Conservation (phyloP, 345 rosid species). For the Corchorus capsularis region DNA sequence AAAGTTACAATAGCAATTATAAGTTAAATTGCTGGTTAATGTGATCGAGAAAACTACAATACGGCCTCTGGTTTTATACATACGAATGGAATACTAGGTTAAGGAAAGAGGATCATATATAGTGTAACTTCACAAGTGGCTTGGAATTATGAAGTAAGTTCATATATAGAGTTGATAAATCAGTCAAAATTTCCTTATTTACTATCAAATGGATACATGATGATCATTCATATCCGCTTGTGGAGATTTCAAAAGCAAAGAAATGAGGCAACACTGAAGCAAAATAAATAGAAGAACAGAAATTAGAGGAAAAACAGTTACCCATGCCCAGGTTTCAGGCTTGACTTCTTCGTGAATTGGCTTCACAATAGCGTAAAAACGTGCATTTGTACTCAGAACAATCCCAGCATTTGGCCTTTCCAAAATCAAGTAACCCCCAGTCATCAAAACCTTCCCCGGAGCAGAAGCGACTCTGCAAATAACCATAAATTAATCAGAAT, state of each 20-base stretch:
- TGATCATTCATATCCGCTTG: neutral
- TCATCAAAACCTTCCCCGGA: conserved; percentile 95
- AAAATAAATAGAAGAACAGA: neutral
- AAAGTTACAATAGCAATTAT: neutral
- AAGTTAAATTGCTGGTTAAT: neutral
- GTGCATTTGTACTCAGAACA: conserved; percentile 89
- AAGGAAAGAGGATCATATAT: neutral
- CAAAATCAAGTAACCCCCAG: conserved; percentile 89
- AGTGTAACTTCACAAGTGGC: neutral
- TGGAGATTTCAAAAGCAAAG: neutral
- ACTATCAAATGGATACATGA: neutral
- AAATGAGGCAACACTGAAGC: neutral
- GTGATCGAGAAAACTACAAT: neutral
- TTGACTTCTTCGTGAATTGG: conserved; percentile 65
- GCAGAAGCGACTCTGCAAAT: conserved; percentile 85
- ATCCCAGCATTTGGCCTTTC: conserved; percentile 96
- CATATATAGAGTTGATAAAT: neutral
- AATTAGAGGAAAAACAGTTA: conserved; percentile 25
- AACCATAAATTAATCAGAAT: conserved; percentile 15
- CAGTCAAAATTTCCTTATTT: neutral
- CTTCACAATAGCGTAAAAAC: conserved; percentile 86
- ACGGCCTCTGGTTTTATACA: neutral
- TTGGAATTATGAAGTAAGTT: neutral
- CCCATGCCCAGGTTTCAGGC: conserved; percentile 93
- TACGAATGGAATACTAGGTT: neutral